Conservation (phyloP, 2,329 filamentous ascomycete species). For the Exserohilum turcica region DNA sequence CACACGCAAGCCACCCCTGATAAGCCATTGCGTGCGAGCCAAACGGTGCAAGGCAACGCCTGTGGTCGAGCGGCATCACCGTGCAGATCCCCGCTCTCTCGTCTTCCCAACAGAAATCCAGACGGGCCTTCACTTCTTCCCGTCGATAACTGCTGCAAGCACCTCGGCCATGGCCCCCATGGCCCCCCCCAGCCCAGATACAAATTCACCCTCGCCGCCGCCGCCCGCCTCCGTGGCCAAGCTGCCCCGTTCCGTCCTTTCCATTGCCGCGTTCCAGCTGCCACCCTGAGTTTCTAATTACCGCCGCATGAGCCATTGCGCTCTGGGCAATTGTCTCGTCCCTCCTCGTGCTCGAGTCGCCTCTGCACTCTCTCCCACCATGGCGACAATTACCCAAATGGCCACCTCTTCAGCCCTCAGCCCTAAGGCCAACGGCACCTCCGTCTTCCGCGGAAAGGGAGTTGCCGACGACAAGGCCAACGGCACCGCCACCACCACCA, state of each 20-base stretch:
- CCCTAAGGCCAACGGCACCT: conserved; percentile 25
- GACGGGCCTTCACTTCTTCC: conserved; percentile 15
- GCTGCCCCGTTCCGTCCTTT: conserved; percentile 25
- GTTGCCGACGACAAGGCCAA: conserved; percentile 20
- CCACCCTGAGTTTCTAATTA: conserved; percentile 5
- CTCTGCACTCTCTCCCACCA: conserved; percentile 15
- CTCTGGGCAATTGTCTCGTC: conserved; percentile 1
- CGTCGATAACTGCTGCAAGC: conserved; percentile 10
- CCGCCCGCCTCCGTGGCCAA: conserved; percentile 19
- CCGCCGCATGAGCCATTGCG: conserved; percentile 10
- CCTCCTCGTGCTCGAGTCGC: conserved; percentile 5
- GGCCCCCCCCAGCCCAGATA: conserved; percentile 9
- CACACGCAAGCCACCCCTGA: conserved; percentile 11
- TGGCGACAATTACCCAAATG: conserved; percentile 41
- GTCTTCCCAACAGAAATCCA: conserved; percentile 27
- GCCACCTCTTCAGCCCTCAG: conserved; percentile 34
- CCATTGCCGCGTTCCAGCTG: conserved; percentile 14
- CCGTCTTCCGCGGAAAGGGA: conserved; percentile 33
- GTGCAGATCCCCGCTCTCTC: conserved; percentile 21
- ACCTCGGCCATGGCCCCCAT: conserved; percentile 18
- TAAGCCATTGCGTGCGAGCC: conserved; percentile 7
- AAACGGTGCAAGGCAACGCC: conserved; percentile 7
- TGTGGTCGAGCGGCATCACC: conserved; percentile 19
- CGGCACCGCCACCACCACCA: conserved; percentile 18
- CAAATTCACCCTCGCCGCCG: conserved; percentile 10